phyloP scores from a whole-genome alignment of 1,139 yeast species.

The Candida sp. region DNA sequence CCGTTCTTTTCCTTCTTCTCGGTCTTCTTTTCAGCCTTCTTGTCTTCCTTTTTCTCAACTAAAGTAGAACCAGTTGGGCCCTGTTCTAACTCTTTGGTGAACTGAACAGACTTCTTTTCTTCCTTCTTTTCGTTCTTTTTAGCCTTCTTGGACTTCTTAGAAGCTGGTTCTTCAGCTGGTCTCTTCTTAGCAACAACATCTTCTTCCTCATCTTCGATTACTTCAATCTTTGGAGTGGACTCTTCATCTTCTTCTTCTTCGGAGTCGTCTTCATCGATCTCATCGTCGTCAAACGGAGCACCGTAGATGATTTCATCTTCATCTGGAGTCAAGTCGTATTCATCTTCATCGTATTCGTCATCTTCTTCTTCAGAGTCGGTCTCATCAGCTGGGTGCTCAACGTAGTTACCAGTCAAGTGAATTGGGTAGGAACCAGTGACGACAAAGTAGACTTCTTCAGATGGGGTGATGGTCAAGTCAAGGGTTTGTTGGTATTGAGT shows the following conservation, averaged over 20 bases:
- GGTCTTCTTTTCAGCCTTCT: constrained; percentile 22
- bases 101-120: constrained; percentile 77
- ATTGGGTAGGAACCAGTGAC: constrained; percentile 96
- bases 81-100: constrained; percentile 89
- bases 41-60: constrained; percentile 30
- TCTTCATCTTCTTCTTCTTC: constrained; percentile 46
- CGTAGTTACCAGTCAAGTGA: constrained; percentile 93
- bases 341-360: constrained; percentile 65
- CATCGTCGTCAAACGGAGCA: constrained; percentile 61
- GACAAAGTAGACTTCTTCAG: constrained; percentile 92
- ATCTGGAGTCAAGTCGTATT: constrained; percentile 89
- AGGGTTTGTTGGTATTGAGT: constrained; percentile 86
- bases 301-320: constrained; percentile 76
- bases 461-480: constrained; percentile 90
- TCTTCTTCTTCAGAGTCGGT: constrained; percentile 56
- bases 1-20: constrained; percentile 28
- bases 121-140: constrained; percentile 33
- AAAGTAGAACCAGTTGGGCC: constrained; percentile 75
- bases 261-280: constrained; percentile 64
- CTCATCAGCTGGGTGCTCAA: constrained; percentile 91
- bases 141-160: constrained; percentile 46
- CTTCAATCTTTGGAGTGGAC: constrained; percentile 24
- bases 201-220: constrained; percentile 40
- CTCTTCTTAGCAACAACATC: constrained; percentile 39
- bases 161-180: constrained; percentile 27